Evolutionary conservation across 495 filamentous ascomycete genomes (phyloP).

Genomic region (Sphaerosporella brunnea): DNA sequence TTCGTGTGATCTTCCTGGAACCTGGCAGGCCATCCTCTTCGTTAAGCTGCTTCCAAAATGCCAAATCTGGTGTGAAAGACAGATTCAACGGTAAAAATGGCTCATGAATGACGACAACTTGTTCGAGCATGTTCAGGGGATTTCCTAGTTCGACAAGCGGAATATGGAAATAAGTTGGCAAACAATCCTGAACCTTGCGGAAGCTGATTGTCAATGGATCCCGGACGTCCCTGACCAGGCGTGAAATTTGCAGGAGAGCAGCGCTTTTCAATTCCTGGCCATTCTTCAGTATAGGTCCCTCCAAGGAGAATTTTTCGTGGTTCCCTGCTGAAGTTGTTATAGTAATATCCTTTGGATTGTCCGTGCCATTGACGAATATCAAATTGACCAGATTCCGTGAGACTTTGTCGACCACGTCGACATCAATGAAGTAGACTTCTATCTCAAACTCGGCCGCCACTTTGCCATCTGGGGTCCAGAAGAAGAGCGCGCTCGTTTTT

Average conservation of each 20-base stretch:
- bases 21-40: background rate
- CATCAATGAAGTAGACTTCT: conserved; percentile 3
- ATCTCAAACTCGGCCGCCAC: background rate
- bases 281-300: conserved; percentile 1
- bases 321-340: background rate
- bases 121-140: background rate
- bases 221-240: conserved; percentile 26
- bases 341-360: background rate
- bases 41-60: background rate
- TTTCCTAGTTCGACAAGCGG: conserved; percentile 1
- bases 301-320: conserved; percentile 3
- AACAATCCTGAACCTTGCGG: background rate
- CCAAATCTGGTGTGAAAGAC: background rate
- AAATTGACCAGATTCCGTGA: conserved; percentile 2
- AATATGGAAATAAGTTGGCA: background rate
- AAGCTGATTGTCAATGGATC: conserved; percentile 11
- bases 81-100: conserved; percentile 1
- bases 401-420: background rate
- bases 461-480: background rate
- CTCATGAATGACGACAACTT: conserved; percentile 2
- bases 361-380: conserved; percentile 2
- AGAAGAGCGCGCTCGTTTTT: conserved; percentile 4
- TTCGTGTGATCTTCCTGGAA: conserved; percentile 2
- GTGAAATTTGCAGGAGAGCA: background rate
- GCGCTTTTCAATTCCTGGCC: conserved; percentile 4